These are phyloP conservation scores for Clonostachys byssicola DNA, from an alignment of 2,329 filamentous ascomycete genomes.

Conservation along the genomic window DNA sequence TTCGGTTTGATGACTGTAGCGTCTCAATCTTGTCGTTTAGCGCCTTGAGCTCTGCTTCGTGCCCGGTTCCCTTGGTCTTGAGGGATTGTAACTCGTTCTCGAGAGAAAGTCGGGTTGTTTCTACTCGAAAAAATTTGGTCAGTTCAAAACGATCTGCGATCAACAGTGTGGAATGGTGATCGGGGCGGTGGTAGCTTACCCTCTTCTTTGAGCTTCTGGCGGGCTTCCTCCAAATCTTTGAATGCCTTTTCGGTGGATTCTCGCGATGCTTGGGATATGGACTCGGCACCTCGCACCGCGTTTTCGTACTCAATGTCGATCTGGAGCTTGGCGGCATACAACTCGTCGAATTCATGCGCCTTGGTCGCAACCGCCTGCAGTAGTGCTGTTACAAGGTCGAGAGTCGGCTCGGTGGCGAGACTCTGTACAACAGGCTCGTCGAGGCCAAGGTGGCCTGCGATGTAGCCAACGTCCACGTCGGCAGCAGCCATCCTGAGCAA, in stretches of 20 bases:
- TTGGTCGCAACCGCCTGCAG: slow-evolving; percentile 73
- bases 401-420: slow-evolving; percentile 64
- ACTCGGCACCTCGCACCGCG: slow-evolving; percentile 77
- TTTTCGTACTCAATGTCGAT: slow-evolving; percentile 92
- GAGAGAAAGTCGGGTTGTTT: slow-evolving; percentile 69
- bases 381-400: slow-evolving; percentile 72
- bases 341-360: slow-evolving; percentile 75
- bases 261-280: slow-evolving; percentile 78
- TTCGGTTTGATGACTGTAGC: slow-evolving; percentile 87
- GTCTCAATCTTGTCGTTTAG: slow-evolving; percentile 80
- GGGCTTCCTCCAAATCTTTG: slow-evolving; percentile 77
- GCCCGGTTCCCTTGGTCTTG: slow-evolving; percentile 70
- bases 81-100: slow-evolving; percentile 79
- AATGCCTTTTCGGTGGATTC: slow-evolving; percentile 76
- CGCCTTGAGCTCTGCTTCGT: slow-evolving; percentile 69
- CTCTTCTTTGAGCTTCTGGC: slow-evolving; percentile 77
- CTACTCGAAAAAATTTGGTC: slow-evolving; percentile 34
- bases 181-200: slow-evolving; percentile 46
- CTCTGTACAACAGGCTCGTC: slow-evolving; percentile 59
- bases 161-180: too few relatives aligned
- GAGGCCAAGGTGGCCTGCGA: slow-evolving; percentile 68
- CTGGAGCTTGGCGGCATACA: slow-evolving; percentile 84
- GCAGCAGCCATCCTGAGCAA: slow-evolving; percentile 30
- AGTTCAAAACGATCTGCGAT: background rate
- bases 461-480: slow-evolving; percentile 64